Evolutionary conservation across 108 stramenopile genomes (phyloP).

Genomic region (Epithemia pelagica): DNA sequence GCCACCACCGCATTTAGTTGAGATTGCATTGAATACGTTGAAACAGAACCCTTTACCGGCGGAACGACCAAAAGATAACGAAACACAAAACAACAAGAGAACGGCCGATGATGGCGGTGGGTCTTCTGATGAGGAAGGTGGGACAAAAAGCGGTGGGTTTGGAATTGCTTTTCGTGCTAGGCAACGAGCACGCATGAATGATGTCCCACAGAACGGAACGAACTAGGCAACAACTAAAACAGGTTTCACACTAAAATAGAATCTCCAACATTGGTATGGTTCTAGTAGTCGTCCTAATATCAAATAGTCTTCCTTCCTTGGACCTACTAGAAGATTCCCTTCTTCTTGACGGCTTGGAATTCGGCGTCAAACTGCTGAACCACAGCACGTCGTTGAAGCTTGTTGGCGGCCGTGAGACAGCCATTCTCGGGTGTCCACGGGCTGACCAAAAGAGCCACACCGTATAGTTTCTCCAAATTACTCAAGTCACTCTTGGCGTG

Average conservation of each 20-base stretch:
- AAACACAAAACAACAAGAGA: slow-evolving; percentile 23
- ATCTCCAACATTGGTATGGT: no score
- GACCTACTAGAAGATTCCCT: slow-evolving; percentile 49
- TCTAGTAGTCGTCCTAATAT: no score
- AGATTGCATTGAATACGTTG: slow-evolving; percentile 63
- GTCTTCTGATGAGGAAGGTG: slow-evolving; percentile 44
- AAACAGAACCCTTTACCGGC: slow-evolving; percentile 54
- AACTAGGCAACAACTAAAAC: no score
- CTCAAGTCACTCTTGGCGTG: slow-evolving; percentile 65
- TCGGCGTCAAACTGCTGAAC: slow-evolving; percentile 50
- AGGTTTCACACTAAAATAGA: no score
- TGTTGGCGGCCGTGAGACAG: slow-evolving; percentile 83
- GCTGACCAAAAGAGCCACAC: slow-evolving; percentile 39
- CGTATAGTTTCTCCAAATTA: slow-evolving; percentile 69
- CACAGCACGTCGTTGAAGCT: slow-evolving; percentile 75
- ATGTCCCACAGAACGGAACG: background rate
- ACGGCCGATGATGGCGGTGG: slow-evolving; percentile 29
- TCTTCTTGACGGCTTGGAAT: slow-evolving; percentile 58
- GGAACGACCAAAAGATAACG: slow-evolving; percentile 49
- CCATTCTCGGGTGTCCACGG: slow-evolving; percentile 89
- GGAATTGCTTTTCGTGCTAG: slow-evolving; percentile 74
- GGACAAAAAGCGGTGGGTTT: slow-evolving; percentile 16
- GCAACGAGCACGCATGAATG: slow-evolving; percentile 43
- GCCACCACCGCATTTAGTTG: slow-evolving; percentile 75
- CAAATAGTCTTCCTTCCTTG: no score